Conservation (phyloP, 73 alveolate species). For the Stentor roeselii region DNA sequence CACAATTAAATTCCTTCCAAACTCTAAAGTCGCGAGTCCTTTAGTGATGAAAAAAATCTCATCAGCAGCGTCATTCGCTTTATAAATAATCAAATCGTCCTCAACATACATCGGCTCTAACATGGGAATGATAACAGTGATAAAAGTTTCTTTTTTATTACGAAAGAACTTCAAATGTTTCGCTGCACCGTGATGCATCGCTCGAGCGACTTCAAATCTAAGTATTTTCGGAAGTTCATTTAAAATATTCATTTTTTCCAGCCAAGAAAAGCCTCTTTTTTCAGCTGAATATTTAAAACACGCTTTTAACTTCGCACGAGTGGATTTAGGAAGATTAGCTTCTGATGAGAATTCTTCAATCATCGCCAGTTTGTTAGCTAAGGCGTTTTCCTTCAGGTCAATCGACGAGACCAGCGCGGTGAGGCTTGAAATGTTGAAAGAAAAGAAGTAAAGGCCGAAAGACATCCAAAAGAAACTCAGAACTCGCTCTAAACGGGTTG, state of each 20-base stretch:
- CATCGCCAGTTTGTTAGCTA: not conserved
- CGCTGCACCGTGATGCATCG: not conserved
- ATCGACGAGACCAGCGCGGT: not conserved
- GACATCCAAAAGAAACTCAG: not conserved
- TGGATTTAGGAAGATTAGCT: no score
- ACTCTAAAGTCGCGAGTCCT: not conserved
- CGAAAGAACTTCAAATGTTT: not conserved
- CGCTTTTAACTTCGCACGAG: no score
- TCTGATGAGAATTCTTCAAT: not conserved
- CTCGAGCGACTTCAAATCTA: not conserved
- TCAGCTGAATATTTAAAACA: not conserved
- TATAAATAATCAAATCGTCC: not conserved
- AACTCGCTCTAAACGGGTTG: not conserved
- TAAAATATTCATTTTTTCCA: not conserved
- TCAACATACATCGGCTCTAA: constrained; percentile 4
- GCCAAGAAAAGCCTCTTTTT: constrained; percentile 11
- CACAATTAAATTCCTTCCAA: not conserved
- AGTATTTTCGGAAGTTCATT: not conserved
- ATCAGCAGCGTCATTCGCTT: not conserved
- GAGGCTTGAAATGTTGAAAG: not conserved
- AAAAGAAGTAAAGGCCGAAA: constrained; percentile 16
- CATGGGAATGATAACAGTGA: not conserved
- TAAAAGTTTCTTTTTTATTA: not conserved
- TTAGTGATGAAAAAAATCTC: constrained; percentile 16
- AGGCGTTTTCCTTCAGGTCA: not conserved